Evolutionary conservation across 2,329 filamentous ascomycete genomes (phyloP), one percentile per base, ranked within the genome.

Genomic region (Trichoderma polysporum): DNA sequence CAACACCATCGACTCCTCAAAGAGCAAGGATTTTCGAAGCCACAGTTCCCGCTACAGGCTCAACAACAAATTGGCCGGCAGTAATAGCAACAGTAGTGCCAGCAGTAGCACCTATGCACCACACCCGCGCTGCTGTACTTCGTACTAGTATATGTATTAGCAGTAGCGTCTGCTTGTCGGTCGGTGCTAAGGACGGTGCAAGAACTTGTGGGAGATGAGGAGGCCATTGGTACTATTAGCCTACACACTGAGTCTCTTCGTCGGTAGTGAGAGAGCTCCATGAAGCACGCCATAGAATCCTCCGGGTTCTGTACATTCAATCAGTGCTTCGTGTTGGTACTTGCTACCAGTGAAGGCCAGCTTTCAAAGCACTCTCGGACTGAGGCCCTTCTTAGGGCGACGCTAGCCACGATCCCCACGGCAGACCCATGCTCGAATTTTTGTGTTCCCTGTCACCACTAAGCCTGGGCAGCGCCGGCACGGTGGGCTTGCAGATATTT

Each of bases 391-490:
- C 33, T 54, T 64, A 50, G 61, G 50, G 61, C n/a, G 37, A 45
- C 50, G 37, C 61, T 64, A 64, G 50, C 35, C 50, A 64, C 61
- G 61, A 64, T 64, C 61, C 56, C 61, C 50, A 64, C 61, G 61
- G 50, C 52, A 56, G 50, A 64, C 50, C 61, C 61, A 64, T 64
- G 61, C 50, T 35, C 57, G 41, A 54, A 27, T 31, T 29, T 41
- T n/a, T 37, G 47, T 25, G 50, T 53, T 45, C 61, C 61, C 61
- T 64, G 61, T 56, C 49, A 64, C 27, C 60, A 47, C 61, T 49
- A 19, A 35, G 39, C 25, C 39, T 35, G 39, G 57, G 37, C 59
- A 41, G 35, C 27, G 52, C 49, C 50, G 50, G 61, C 61, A 19
- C 61, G 10, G 37, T 33, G 52, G 49, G 50, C 61, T 64, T 64